phyloP scores from a whole-genome alignment of 176 grass and related monocot genomes.

The Bolboschoenus planiculmis region DNA sequence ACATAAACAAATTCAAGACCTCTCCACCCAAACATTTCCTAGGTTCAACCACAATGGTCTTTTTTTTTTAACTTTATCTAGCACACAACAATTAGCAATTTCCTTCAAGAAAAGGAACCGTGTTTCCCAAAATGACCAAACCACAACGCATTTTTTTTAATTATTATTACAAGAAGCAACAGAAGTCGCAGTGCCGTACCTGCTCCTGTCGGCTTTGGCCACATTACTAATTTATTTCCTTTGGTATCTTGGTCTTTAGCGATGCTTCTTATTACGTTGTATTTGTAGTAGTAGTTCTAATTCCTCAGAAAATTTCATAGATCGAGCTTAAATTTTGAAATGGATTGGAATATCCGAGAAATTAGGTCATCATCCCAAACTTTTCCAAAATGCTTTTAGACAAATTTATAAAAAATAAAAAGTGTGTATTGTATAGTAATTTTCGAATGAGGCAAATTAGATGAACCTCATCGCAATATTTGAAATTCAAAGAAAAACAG shows the following conservation, averaged over 20 bases:
- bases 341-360: not conserved
- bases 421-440: not conserved
- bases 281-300: too few species aligned
- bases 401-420: too few species aligned
- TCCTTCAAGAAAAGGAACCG: too few species aligned
- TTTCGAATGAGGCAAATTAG: not conserved
- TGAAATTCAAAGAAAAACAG: not conserved
- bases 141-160: not conserved
- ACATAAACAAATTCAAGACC: too few species aligned
- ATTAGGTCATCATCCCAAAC: not conserved
- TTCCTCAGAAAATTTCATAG: not conserved
- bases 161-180: not conserved
- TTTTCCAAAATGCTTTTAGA: too few species aligned
- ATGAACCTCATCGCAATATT: not conserved
- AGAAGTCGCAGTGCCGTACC: slow-evolving; percentile 1
- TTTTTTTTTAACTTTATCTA: too few species aligned
- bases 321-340: not conserved
- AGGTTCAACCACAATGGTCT: too few species aligned
- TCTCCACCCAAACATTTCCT: too few species aligned
- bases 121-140: not conserved
- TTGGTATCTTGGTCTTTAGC: not conserved
- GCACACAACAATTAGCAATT: too few species aligned
- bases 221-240: not conserved
- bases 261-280: not conserved
- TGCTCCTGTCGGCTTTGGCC: not conserved